Evolutionary conservation across 345 rosid genomes (phyloP).

Genomic region (Boechera divaricarpa): DNA sequence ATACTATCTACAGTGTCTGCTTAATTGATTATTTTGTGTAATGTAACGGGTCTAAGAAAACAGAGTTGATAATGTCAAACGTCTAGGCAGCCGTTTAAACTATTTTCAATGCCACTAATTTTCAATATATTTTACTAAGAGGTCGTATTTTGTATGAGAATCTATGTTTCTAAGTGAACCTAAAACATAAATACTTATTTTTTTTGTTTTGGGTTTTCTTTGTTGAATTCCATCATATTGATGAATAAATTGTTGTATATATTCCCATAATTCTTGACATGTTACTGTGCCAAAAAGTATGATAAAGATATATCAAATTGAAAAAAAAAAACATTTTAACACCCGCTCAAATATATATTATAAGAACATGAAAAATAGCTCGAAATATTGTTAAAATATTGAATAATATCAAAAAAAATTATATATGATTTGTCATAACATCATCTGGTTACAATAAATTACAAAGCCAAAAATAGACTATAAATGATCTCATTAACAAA

Average conservation of each 20-base stretch:
- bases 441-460: not conserved
- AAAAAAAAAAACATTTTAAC: not conserved
- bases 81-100: not conserved
- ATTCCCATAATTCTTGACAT: not conserved
- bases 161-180: not conserved
- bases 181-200: not conserved
- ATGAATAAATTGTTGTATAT: not conserved
- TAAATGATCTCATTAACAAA: not conserved
- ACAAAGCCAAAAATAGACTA: constrained; percentile 4
- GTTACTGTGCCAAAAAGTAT: not conserved
- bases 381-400: not conserved
- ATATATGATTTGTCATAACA: not conserved
- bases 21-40: too few species aligned
- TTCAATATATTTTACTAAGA: not conserved
- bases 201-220: not conserved
- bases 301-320: not conserved
- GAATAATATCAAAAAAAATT: not conserved
- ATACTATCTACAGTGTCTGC: not conserved
- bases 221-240: not conserved
- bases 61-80: not conserved
- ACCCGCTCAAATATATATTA: not conserved
- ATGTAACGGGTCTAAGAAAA: too few species aligned
- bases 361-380: not conserved
- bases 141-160: not conserved
- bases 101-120: not conserved